Conservation (phyloP, 768 basidiomycete genomes). For the Hericium erinaceus region DNA sequence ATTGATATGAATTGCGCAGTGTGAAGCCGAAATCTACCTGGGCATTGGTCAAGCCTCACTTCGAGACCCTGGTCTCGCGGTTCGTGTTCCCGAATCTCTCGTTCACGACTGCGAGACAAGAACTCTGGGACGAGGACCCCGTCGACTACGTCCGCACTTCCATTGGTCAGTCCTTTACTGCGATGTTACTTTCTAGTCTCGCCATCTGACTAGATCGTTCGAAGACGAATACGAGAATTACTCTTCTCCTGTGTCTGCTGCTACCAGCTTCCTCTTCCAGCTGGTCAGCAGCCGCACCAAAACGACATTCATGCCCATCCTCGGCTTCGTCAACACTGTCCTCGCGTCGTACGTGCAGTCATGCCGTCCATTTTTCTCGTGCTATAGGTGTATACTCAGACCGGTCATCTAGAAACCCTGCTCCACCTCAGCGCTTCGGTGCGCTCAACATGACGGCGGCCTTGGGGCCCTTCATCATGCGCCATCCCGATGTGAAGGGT, state of each 20-base stretch:
- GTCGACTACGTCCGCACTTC: constrained; percentile 72
- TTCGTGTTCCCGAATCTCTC: constrained; percentile 85
- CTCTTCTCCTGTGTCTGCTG: constrained; percentile 67
- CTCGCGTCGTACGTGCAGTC: constrained; percentile 45
- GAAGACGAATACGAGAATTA: constrained; percentile 77
- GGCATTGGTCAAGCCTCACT: constrained; percentile 78
- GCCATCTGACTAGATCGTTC: background rate
- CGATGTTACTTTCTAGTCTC: background rate
- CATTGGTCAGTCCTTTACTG: constrained; percentile 39
- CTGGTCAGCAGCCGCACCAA: constrained; percentile 76
- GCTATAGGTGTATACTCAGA: background rate
- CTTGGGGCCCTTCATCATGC: constrained; percentile 72
- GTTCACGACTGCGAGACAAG: constrained; percentile 58
- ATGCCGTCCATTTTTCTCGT: background rate
- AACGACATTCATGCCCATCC: constrained; percentile 71
- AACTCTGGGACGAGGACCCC: constrained; percentile 75
- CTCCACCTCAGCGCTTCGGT: constrained; percentile 66
- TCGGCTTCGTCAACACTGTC: constrained; percentile 70
- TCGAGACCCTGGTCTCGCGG: constrained; percentile 63
- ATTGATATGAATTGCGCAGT: constrained; percentile 28
- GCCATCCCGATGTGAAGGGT: constrained; percentile 68
- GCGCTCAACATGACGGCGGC: constrained; percentile 77
- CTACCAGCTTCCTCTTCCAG: constrained; percentile 71
- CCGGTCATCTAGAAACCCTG: constrained; percentile 28
- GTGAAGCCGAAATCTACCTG: constrained; percentile 93